Conservation (phyloP, 2,329 filamentous ascomycete species). For the Fusarium caatingaense region DNA sequence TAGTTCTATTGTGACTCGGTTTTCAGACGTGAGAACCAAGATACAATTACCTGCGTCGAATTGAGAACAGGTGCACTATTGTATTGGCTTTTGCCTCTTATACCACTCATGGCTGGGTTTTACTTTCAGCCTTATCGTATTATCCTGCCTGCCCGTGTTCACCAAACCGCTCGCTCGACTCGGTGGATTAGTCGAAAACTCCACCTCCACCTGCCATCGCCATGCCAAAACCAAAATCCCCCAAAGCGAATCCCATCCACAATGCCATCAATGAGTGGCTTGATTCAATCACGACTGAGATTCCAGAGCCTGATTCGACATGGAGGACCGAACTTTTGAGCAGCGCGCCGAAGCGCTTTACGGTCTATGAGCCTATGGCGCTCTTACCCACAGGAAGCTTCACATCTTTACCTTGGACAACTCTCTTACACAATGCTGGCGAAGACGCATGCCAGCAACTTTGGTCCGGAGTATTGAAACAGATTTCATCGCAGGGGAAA, state of each 20-base stretch:
- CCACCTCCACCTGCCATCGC: slow-evolving; percentile 26
- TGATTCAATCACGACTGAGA: slow-evolving; percentile 16
- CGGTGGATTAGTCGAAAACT: slow-evolving; percentile 14
- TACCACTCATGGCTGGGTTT: background rate
- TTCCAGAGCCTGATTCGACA: slow-evolving; percentile 8
- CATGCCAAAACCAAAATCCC: slow-evolving; percentile 45
- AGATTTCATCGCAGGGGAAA: slow-evolving; percentile 57
- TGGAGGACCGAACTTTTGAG: slow-evolving; percentile 50
- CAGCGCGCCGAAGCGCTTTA: slow-evolving; percentile 67
- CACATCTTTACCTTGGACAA: slow-evolving; percentile 54
- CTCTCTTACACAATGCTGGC: slow-evolving; percentile 48
- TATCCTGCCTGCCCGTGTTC: background rate
- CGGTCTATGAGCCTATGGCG: slow-evolving; percentile 70
- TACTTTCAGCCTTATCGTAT: background rate
- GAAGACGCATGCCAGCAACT: slow-evolving; percentile 50
- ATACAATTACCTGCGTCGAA: background rate
- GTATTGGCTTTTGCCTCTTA: background rate
- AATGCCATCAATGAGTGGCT: slow-evolving; percentile 49
- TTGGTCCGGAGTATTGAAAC: slow-evolving; percentile 62
- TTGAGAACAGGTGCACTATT: background rate
- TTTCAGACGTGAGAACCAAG: background rate
- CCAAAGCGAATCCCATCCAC: slow-evolving; percentile 48
- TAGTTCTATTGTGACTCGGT: background rate
- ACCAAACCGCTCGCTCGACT: background rate
- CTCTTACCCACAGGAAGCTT: slow-evolving; percentile 71